Conservation (phyloP, 805 yeast genomes). For the Spathaspora arborariae region DNA sequence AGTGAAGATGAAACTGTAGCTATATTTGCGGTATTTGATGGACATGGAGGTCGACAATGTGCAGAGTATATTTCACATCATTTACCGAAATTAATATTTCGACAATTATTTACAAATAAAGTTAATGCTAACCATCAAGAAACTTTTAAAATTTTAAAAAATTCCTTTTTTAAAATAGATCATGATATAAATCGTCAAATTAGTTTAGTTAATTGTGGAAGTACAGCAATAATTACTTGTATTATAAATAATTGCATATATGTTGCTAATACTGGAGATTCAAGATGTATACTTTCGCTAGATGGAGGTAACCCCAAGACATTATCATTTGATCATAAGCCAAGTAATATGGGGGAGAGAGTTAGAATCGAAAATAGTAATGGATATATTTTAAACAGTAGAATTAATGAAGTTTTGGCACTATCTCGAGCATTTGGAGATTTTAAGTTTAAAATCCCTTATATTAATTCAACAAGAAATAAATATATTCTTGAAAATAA, state of each 20-base stretch:
- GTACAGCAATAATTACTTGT: constrained; percentile 36
- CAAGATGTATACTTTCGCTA: constrained; percentile 57
- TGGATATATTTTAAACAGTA: constrained; percentile 31
- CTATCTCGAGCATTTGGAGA: constrained; percentile 45
- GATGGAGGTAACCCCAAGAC: constrained; percentile 66
- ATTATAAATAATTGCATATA: constrained; percentile 37
- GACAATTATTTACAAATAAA: constrained; percentile 11
- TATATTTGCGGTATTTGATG: constrained; percentile 74
- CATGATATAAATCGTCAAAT: constrained; percentile 17
- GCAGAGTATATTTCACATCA: constrained; percentile 49
- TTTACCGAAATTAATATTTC: constrained; percentile 36
- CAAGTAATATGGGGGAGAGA: constrained; percentile 40
- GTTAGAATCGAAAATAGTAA: constrained; percentile 40
- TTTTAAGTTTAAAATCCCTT: constrained; percentile 38
- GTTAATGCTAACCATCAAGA: constrained; percentile 8
- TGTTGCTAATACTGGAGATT: constrained; percentile 75
- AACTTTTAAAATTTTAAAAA: constrained; percentile 8
- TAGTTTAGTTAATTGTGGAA: constrained; percentile 35
- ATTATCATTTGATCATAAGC: constrained; percentile 42
- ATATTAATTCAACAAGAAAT: constrained; percentile 27
- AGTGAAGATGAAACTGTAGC: constrained; percentile 40
- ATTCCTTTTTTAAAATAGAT: constrained; percentile 37
- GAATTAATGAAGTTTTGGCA: constrained; percentile 43
- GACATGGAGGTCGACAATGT: constrained; percentile 72
- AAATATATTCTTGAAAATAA: constrained; percentile 25